Evolutionary conservation across 176 grass and related monocot genomes (phyloP).

Genomic region (Rhynchospora pubera): DNA sequence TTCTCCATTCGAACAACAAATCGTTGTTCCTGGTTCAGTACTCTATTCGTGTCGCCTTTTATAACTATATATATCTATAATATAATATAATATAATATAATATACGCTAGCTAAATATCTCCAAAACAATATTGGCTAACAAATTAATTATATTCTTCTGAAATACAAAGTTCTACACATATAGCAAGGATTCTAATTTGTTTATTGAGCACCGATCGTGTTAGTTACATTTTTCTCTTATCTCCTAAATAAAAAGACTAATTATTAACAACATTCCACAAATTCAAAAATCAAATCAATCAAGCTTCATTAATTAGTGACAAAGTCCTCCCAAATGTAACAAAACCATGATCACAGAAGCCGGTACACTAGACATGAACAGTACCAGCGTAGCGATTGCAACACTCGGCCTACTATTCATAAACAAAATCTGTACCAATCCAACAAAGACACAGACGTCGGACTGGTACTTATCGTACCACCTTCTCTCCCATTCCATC

Average conservation of each 20-base stretch:
- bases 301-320: slow-evolving; percentile 17
- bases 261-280: not conserved
- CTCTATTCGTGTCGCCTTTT: too few species aligned
- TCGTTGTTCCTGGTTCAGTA: too few species aligned
- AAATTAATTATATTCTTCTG: not conserved
- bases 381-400: slow-evolving; percentile 23
- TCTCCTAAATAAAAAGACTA: not conserved
- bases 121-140: too few species aligned
- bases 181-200: not conserved
- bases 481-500: slow-evolving; percentile 64
- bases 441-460: slow-evolving; percentile 38
- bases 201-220: not conserved
- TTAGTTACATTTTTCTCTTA: not conserved
- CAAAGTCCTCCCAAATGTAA: slow-evolving; percentile 14
- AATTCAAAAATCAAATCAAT: slow-evolving; percentile 3
- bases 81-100: too few species aligned
- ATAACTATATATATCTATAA: too few species aligned
- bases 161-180: not conserved
- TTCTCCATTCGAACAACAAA: too few species aligned
- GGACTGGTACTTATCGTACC: slow-evolving; percentile 51
- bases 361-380: slow-evolving; percentile 38
- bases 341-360: slow-evolving; percentile 28
- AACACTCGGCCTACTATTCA: slow-evolving; percentile 43
- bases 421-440: slow-evolving; percentile 43
- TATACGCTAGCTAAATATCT: too few species aligned